A percentile compares a stretch with the other conserved stretches of the same genome.
phyloP scores from a whole-genome alignment of 1,284 basidiomycete species.

The Hortiboletus rubellus region DNA sequence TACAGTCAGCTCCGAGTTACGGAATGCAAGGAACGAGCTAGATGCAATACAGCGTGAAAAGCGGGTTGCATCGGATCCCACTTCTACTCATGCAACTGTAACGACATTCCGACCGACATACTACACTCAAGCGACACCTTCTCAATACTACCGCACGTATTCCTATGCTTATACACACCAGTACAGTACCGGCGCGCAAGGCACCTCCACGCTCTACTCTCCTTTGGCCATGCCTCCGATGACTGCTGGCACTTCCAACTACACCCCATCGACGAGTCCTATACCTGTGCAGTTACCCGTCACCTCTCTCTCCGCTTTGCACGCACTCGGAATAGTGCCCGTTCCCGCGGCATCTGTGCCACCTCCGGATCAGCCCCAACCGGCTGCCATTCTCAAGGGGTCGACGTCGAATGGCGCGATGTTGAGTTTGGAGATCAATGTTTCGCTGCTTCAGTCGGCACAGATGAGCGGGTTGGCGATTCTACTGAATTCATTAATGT shows the following conservation, averaged over 20 bases:
- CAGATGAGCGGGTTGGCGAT: slow-evolving; percentile 74
- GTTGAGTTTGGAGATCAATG: slow-evolving; percentile 73
- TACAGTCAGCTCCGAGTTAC: slow-evolving; percentile 55
- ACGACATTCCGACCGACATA: slow-evolving; percentile 38
- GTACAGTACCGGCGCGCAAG: slow-evolving; percentile 40
- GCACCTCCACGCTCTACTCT: slow-evolving; percentile 29
- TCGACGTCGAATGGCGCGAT: slow-evolving; percentile 67
- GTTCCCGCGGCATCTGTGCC: slow-evolving; percentile 59
- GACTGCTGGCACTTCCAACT: slow-evolving; percentile 31
- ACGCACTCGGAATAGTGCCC: slow-evolving; percentile 72
- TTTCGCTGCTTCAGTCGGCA: slow-evolving; percentile 61
- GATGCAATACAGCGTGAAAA: slow-evolving; percentile 69
- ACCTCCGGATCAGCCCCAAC: slow-evolving; percentile 56
- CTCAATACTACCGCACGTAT: slow-evolving; percentile 57
- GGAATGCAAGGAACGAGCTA: slow-evolving; percentile 58
- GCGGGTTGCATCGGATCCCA: slow-evolving; percentile 37
- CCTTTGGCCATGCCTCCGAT: slow-evolving; percentile 34
- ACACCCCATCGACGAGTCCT: slow-evolving; percentile 44
- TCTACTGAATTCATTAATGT: slow-evolving; percentile 66
- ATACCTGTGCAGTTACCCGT: slow-evolving; percentile 76
- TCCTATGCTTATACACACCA: slow-evolving; percentile 56
- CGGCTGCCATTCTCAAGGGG: slow-evolving; percentile 67
- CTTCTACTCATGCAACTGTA: slow-evolving; percentile 30
- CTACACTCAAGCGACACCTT: slow-evolving; percentile 40
- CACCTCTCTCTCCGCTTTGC: slow-evolving; percentile 63